phyloP scores from a whole-genome alignment of 106 monocot genomes.

The Dioscorea dumetorum region DNA sequence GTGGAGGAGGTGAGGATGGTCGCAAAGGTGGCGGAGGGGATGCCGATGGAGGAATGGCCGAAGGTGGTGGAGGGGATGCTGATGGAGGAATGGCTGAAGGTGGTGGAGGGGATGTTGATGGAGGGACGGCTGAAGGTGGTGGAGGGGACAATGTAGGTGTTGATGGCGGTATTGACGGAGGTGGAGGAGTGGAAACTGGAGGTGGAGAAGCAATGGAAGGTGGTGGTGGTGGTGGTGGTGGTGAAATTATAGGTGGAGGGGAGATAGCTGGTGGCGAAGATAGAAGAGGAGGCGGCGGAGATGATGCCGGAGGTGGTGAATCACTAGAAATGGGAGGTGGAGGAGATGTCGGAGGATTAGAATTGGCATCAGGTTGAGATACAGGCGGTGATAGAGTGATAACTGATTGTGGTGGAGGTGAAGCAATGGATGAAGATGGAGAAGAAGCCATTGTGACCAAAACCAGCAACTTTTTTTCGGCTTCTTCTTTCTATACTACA shows the following conservation, averaged over 20 bases:
- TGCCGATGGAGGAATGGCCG: background rate
- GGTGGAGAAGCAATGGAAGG: background rate
- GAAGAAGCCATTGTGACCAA: background rate
- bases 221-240: too few relatives aligned
- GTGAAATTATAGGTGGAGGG: background rate
- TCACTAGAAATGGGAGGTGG: background rate
- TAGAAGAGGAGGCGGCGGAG: background rate
- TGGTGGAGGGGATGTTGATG: constrained; percentile 1
- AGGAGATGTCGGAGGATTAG: background rate
- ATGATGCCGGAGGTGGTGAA: background rate
- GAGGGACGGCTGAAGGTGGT: background rate
- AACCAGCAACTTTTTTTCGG: background rate
- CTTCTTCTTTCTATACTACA: background rate
- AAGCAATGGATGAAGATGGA: constrained; percentile 4
- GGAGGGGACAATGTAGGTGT: background rate
- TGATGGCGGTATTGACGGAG: background rate
- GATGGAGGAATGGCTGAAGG: background rate
- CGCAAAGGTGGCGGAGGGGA: background rate
- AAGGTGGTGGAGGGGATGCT: background rate
- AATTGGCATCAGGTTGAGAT: background rate
- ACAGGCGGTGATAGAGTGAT: background rate
- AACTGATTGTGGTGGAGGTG: background rate
- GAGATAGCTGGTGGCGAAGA: background rate
- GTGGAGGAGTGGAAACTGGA: background rate
- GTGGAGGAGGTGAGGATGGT: background rate